phyloP scores from a whole-genome alignment of 257 asterid species.

The Marsdenia floribunda region DNA sequence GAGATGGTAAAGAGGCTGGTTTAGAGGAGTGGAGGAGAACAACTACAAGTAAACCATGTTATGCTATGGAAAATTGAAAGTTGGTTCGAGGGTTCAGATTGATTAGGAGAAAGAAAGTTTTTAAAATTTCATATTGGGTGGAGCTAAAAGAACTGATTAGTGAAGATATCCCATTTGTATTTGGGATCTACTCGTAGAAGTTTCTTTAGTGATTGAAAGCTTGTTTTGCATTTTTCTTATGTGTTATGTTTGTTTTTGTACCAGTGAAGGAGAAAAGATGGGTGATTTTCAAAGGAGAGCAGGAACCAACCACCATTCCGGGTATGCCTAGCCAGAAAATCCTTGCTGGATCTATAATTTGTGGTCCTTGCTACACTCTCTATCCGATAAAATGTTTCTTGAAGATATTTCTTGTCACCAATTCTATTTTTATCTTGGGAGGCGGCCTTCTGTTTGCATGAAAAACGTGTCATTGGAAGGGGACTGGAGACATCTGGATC shows the following conservation, averaged over 20 bases:
- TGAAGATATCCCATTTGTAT: not conserved
- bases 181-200: not conserved
- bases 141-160: not conserved
- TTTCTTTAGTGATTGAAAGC: not conserved
- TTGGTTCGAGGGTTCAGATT: not conserved
- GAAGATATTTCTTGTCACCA: not conserved
- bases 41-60: not conserved
- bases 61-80: not conserved
- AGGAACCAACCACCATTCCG: slow-evolving; percentile 80
- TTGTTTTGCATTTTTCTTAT: not conserved
- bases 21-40: not conserved
- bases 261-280: slow-evolving; percentile 92
- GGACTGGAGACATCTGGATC: not conserved
- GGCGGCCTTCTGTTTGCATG: not conserved
- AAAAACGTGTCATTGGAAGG: not conserved
- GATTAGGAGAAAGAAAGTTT: not conserved
- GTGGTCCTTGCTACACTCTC: not conserved
- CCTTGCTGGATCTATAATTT: not conserved
- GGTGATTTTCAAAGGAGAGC: slow-evolving; percentile 87
- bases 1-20: not conserved
- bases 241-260: slow-evolving; percentile 15
- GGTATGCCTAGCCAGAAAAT: slow-evolving; percentile 35
- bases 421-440: not conserved
- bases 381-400: not conserved
- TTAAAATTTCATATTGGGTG: not conserved